Percentiles rank a stretch among this genome's conserved stretches.
Conservation (phyloP, 78 protist species). For the Dictyostelium purpureum region DNA sequence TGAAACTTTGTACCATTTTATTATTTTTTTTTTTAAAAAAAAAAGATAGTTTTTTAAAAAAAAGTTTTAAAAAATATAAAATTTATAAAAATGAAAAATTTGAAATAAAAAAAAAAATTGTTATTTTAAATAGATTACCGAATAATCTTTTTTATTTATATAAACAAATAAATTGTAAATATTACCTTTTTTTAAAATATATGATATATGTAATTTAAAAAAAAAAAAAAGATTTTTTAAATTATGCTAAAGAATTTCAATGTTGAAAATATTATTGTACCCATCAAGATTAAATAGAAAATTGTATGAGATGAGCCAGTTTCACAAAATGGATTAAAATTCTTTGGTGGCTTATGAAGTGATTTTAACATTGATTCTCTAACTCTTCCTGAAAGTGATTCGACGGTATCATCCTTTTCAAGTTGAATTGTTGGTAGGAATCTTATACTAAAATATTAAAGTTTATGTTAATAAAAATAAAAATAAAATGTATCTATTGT, state of each 20-base stretch:
- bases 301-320: not conserved
- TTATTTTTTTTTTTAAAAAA: not conserved
- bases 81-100: too few relatives aligned
- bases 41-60: too few relatives aligned
- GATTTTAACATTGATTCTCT: constrained; percentile 19
- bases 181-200: too few relatives aligned
- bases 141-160: too few relatives aligned
- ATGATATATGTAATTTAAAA: too few relatives aligned
- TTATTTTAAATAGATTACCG: too few relatives aligned
- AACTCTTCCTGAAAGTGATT: not conserved
- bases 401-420: constrained; percentile 2
- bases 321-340: not conserved
- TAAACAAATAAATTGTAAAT: too few relatives aligned
- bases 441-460: constrained; percentile 20
- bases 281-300: not conserved
- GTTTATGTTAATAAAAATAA: not conserved
- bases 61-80: too few relatives aligned
- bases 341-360: not conserved
- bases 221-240: too few relatives aligned
- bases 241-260: not conserved
- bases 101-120: too few relatives aligned
- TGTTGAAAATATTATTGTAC: not conserved
- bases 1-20: constrained; percentile 70
- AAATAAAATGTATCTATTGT: not conserved
- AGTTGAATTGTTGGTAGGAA: constrained; percentile 36